phyloP scores from a whole-genome alignment of 768 basidiomycete genomes.

The Russula sp. region DNA sequence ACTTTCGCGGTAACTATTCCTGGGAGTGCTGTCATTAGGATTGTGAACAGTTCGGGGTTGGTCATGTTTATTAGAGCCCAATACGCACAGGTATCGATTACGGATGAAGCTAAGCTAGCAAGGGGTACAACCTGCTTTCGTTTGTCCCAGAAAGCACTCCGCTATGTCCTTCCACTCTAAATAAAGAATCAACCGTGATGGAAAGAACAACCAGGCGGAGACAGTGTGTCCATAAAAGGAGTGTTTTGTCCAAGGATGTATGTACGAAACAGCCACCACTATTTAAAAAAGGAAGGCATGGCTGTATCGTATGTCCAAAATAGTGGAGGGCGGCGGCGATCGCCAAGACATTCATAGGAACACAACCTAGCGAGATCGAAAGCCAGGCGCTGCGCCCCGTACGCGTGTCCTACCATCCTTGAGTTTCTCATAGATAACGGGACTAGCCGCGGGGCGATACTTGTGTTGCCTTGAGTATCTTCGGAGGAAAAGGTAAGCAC shows the following conservation, averaged over 20 bases:
- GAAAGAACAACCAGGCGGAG: not conserved
- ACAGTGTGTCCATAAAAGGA: not conserved
- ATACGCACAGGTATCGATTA: not conserved
- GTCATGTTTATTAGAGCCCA: not conserved
- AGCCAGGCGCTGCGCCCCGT: conserved; percentile 53
- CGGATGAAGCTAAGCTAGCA: not conserved
- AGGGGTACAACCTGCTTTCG: not conserved
- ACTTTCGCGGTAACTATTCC: conserved; percentile 13
- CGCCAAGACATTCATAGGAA: not conserved
- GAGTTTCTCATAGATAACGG: conserved; percentile 69
- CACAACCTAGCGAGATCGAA: not conserved
- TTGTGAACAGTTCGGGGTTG: not conserved
- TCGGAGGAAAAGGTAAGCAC: not conserved
- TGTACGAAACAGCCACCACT: not conserved
- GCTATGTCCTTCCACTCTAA: not conserved
- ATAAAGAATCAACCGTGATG: not conserved
- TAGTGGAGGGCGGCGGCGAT: not conserved
- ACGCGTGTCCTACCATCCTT: conserved; percentile 62
- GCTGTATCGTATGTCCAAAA: not conserved
- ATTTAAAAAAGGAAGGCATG: not conserved
- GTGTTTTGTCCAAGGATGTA: not conserved
- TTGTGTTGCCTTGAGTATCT: conserved; percentile 82
- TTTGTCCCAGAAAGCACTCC: not conserved
- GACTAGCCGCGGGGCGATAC: conserved; percentile 79
- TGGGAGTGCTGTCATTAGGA: not conserved